A percentile compares a stretch with the other conserved stretches of the same genome.
Conservation (phyloP, 2,329 filamentous ascomycete genomes). For the Stagonosporopsis rhizophila region DNA sequence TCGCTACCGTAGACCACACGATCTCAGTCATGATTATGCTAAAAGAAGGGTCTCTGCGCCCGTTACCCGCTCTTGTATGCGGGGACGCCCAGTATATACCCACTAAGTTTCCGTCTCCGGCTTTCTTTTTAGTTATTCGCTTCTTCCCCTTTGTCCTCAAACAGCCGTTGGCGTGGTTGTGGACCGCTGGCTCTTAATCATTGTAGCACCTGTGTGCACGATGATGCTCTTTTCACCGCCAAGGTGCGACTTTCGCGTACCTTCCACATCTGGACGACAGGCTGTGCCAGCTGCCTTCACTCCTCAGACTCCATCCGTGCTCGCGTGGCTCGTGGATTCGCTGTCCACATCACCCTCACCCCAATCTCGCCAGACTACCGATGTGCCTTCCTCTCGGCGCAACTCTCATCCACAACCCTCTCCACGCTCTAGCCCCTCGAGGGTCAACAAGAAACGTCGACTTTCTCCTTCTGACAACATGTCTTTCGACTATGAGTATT, state of each 20-base stretch:
- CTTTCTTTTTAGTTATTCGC: constrained; percentile 16
- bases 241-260: constrained; percentile 27
- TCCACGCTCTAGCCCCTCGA: constrained; percentile 9
- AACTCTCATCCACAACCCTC: constrained; percentile 13
- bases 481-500: constrained; percentile 23
- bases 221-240: constrained; percentile 37
- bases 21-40: constrained; percentile 30
- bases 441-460: constrained; percentile 6
- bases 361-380: constrained; percentile 16
- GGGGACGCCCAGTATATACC: constrained; percentile 24
- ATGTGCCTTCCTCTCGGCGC: constrained; percentile 15
- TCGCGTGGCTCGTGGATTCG: constrained; percentile 26
- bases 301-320: constrained; percentile 22
- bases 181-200: constrained; percentile 10
- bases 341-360: constrained; percentile 27
- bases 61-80: constrained; percentile 24
- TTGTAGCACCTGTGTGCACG: constrained; percentile 26
- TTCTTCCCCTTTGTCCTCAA: constrained; percentile 17
- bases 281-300: constrained; percentile 19
- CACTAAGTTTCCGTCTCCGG: constrained; percentile 20
- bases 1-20: constrained; percentile 30
- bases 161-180: constrained; percentile 13
- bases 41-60: constrained; percentile 26
- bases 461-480: constrained; percentile 17
- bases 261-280: constrained; percentile 16